phyloP scores from a whole-genome alignment of 179 eudicot genomes.

The Silene coronaria region DNA sequence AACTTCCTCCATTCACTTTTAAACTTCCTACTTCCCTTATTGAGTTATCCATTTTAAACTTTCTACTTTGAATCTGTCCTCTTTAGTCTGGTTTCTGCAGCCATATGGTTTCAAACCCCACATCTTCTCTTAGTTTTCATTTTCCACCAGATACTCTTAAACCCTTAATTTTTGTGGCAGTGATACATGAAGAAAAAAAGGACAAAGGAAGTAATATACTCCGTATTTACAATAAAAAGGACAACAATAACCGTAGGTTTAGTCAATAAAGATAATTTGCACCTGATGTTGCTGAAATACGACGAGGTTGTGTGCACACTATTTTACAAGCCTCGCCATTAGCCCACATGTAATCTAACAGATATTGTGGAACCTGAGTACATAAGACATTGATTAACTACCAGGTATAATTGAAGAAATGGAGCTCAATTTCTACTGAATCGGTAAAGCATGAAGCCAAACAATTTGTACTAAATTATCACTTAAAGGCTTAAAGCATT shows the following conservation, averaged over 20 bases:
- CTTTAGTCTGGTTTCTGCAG: too few species aligned
- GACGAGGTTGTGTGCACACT: slow-evolving; percentile 88
- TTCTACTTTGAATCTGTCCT: too few species aligned
- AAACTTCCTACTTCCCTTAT: too few species aligned
- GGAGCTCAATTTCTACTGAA: neutral
- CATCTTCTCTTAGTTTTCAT: too few species aligned
- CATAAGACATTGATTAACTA: slow-evolving; percentile 1
- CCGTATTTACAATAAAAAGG: neutral
- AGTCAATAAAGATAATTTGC: neutral
- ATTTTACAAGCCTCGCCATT: slow-evolving; percentile 79
- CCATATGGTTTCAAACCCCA: too few species aligned
- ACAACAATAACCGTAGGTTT: neutral
- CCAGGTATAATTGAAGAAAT: neutral
- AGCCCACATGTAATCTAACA: slow-evolving; percentile 77
- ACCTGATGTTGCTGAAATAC: slow-evolving; percentile 95
- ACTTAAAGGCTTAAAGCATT: neutral
- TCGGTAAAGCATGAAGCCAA: neutral
- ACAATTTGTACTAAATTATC: neutral
- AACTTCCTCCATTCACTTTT: neutral
- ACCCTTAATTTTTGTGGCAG: too few species aligned
- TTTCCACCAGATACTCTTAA: neutral
- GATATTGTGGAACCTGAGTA: slow-evolving; percentile 83
- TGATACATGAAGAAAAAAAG: too few species aligned
- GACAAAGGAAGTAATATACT: too few species aligned
- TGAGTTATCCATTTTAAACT: too few species aligned